phyloP scores from a whole-genome alignment of 225 moss, liverwort and hornwort species.

The Anthoceros angustus region DNA sequence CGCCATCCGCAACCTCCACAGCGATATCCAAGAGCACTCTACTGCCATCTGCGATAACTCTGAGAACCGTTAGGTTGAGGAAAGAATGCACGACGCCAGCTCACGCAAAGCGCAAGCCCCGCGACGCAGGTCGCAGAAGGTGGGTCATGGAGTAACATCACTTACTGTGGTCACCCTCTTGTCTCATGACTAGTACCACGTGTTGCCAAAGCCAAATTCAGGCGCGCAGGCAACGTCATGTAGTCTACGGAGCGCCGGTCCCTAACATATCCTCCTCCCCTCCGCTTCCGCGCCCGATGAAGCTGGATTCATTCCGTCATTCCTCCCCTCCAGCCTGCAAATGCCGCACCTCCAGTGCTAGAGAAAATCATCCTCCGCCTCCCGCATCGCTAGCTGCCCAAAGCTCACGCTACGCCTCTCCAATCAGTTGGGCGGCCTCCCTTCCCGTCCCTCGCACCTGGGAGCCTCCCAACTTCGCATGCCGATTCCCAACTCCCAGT shows the following conservation, averaged over 20 bases:
- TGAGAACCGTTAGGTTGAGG: not conserved
- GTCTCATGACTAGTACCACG: not conserved
- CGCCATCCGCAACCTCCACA: conserved; percentile 9
- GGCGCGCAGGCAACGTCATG: conserved; percentile 2
- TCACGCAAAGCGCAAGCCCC: not conserved
- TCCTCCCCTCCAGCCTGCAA: too few relatives aligned
- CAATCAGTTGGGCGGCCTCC: too few relatives aligned
- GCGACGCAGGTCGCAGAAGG: not conserved
- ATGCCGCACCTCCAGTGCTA: too few relatives aligned
- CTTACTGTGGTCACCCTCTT: not conserved
- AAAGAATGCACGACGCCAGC: not conserved
- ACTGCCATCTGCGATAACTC: not conserved
- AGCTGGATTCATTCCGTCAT: not conserved
- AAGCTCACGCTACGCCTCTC: too few relatives aligned
- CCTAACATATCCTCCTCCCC: not conserved
- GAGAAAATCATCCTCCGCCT: too few relatives aligned
- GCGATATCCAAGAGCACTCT: conserved; percentile 6
- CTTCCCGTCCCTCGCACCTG: too few relatives aligned
- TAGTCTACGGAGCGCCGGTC: not conserved
- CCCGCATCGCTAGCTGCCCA: too few relatives aligned
- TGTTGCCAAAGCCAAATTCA: not conserved
- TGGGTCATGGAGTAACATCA: not conserved
- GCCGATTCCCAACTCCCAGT: too few relatives aligned
- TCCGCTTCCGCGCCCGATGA: not conserved
- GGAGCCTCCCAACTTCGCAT: too few relatives aligned